Base-by-base conservation (phyloP, 768 basidiomycete genomes). In the Butyriboletus loyo region DNA sequence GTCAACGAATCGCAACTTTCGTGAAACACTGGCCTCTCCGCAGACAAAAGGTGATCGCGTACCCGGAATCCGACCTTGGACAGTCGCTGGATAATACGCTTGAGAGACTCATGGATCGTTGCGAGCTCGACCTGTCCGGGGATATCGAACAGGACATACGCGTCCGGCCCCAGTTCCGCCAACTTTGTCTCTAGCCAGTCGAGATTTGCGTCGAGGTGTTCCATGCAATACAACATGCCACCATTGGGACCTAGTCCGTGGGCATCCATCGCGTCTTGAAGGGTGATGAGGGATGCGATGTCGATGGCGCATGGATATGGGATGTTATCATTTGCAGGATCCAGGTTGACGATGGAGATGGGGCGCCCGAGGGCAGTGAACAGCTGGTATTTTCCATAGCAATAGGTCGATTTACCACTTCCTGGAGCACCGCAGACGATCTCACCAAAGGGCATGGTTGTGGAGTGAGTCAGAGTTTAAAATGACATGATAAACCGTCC, bases 101-200 rank as follows among this genome's bases (percentile, higher is more conserved):
- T 93, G 60, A 98, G 66, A 62, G 92, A 92, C 8, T 87, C 84
- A 67, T 98, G 96, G 66, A 96, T 97, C 46, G 97, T 99, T 70
- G 90, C 93, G 42, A 99, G 74, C 70, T 99, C 97, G 46, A 98
- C 97, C 73, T 99, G 97, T 1, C 97, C 97, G 0, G 97, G 94
- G 5, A 97, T 80, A 68, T 99, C 97, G 68, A 99, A 97, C 32
- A 99, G 75, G 35, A 98, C 81, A 70, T 96, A 98, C 22, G 84
- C 84, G 57, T 91, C 89, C 25, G 76, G 73, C 17, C 83, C 87
- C 21, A 88, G 74, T 61, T 80, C 84, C 48, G 73, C 75, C 61
- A 94, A 67, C 34, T 80, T 74, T 49, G 79, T 81, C 69, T 90
- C 83, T 10, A 96, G 77, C 86, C 89, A 89, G 68, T 98, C 97